Base-by-base conservation (phyloP, 1,284 basidiomycete species). In the Boletellus dicymbophilus region DNA sequence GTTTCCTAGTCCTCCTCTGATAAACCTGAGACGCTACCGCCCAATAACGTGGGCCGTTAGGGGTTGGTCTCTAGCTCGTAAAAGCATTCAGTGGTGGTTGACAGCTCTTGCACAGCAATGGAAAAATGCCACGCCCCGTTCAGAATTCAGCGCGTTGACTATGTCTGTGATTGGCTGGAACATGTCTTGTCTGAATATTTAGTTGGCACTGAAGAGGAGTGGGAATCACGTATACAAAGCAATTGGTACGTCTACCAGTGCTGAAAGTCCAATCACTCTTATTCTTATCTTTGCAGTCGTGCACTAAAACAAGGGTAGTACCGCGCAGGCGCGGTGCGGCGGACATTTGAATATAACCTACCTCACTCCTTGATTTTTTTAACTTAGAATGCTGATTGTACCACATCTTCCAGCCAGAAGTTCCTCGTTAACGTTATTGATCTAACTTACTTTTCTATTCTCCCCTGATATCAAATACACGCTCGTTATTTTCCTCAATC, bases 31-130 rank as follows among this genome's bases (percentile, higher is more conserved):
- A 44, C 63, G 69, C 21, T 67, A 67, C 38, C 69, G 69, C 21
- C 68, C 66, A 4, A 66, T 67, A 42, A 68, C 68, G 0, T 69
- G 69, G 67, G 66, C 64, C 11, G 59, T 67, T n/a, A 56, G 63
- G 45, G 65, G 69, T 70, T 26, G 27, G 69, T 55, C 42, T 37
- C n/a, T 26, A 4, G 16, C n/a, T 37, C 18, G n/a, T n/a, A 6
- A 6, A 18, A 5, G 4, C 11, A 8, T 37, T 33, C 8, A 13
- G 30, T 12, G 23, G 20, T 23, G 31, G 8, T 18, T 58, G 21
- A 64, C 16, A 3, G 12, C 27, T 26, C 8, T 30, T 37, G 46
- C 33, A 11, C 31, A 67, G 65, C 49, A 6, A 67, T 71, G 65
- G 65, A 67, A 42, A 70, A 56, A 45, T 67, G 69, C 18, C 69